Conservation (phyloP, 441 rosid genomes). For the Sinapis alba region DNA sequence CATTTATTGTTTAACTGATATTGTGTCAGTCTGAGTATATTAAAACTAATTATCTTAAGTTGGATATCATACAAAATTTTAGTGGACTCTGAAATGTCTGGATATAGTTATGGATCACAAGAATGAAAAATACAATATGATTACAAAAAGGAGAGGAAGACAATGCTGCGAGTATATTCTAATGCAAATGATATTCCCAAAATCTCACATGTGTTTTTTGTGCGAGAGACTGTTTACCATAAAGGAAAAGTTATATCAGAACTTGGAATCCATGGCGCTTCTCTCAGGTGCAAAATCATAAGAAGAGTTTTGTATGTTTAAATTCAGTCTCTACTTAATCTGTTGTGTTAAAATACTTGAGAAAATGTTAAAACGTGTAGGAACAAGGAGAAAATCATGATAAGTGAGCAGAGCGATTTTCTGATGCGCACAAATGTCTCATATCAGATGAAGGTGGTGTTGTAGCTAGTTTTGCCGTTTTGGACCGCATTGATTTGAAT, state of each 20-base stretch:
- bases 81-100: too few species aligned
- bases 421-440: slow-evolving; percentile 86
- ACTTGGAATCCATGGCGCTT: slow-evolving; percentile 82
- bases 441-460: slow-evolving; percentile 93
- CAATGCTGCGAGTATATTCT: too few species aligned
- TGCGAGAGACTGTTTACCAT: slow-evolving; percentile 75
- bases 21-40: too few species aligned
- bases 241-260: slow-evolving; percentile 80
- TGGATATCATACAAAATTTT: neutral
- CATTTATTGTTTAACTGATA: too few species aligned
- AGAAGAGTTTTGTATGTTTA: slow-evolving; percentile 3
- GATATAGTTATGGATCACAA: too few species aligned
- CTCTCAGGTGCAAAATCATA: slow-evolving; percentile 63
- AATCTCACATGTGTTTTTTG: slow-evolving; percentile 56
- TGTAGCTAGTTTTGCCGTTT: slow-evolving; percentile 86
- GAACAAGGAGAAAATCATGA: slow-evolving; percentile 77
- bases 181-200: slow-evolving; percentile 74
- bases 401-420: slow-evolving; percentile 80
- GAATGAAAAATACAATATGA: too few species aligned
- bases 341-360: slow-evolving; percentile 8
- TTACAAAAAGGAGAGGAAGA: too few species aligned
- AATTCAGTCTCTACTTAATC: neutral
- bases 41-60: too few species aligned
- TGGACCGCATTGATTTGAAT: slow-evolving; percentile 84
- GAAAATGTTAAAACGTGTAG: slow-evolving; percentile 47